phyloP scores from a whole-genome alignment of 139 green algal genomes.

The Astrephomene gubernaculifera region DNA sequence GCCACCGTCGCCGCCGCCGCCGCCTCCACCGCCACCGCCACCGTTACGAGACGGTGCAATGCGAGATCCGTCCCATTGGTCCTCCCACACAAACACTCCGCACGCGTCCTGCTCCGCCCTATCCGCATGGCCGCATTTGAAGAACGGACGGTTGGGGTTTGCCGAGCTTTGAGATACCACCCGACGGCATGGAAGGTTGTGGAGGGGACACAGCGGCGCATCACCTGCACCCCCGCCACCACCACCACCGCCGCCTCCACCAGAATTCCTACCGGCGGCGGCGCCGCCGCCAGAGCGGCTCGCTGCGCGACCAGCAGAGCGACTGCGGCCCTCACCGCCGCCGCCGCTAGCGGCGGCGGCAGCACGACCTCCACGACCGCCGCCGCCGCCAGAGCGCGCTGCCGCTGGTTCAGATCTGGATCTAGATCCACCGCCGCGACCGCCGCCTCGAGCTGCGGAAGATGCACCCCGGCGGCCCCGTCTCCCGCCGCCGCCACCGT shows the following conservation, averaged over 20 bases:
- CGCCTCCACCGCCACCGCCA: background rate
- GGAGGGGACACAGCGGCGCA: constrained; percentile 44
- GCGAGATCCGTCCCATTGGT: constrained; percentile 52
- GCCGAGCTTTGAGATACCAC: constrained; percentile 20
- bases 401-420: constrained; percentile 2
- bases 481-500: background rate
- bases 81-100: constrained; percentile 56
- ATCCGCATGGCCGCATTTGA: constrained; percentile 48
- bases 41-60: background rate
- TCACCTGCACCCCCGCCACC: background rate
- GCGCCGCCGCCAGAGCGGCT: background rate
- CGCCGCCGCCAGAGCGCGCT: background rate
- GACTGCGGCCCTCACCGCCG: background rate
- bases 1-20: background rate
- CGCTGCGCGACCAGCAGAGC: background rate
- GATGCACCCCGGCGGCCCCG: background rate
- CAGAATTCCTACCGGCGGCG: background rate
- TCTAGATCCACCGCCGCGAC: background rate
- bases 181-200: constrained; percentile 34
- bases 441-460: background rate
- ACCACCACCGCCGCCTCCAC: background rate
- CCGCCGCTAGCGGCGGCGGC: background rate
- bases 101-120: constrained; percentile 40
- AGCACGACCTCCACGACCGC: background rate
- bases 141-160: constrained; percentile 54